Base-by-base conservation (phyloP, 2,329 filamentous ascomycete genomes). In the Metarhizium robertsii region DNA sequence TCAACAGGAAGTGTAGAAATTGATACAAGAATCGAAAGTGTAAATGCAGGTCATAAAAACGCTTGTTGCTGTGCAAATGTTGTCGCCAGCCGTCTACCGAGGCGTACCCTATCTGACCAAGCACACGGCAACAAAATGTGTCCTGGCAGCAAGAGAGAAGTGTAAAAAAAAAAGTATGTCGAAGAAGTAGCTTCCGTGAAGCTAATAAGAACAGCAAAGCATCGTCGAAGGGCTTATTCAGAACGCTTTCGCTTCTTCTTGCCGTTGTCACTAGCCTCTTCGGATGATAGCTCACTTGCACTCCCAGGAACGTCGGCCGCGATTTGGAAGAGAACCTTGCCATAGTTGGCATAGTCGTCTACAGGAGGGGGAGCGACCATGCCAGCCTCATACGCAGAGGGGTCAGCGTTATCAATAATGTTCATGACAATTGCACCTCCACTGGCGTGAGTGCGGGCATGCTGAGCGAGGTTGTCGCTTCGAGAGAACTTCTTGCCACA, bases 401-500 rank as follows among this genome's bases (percentile, higher is more conserved):
- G 69, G 4, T 90, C 86, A 47, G 80, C 80, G 55, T 87, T 81
- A 61, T 92, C 89, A 52, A 95, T 79, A 52, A 96, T 81, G 66
- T 90, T 89, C 87, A 97, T 92, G 66, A 95, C 86, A 61, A 96
- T 88, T 58, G 91, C 89, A 59, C 91, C 90, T 57, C 86, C 87
- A 34, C 47, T 55, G 55, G 91, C 91, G 67, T 99, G 94, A 4
- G 94, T 99, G 60, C 94, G 85, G 61, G 94, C 87, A 70, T 99
- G 94, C 75, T 99, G 94, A 29, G 91, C 89, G 16, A 99, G 83
- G 78, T 99, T 99, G 75, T 99, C 94, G 64, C 90, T 95, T 65
- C 94, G 87, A 20, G 92, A 97, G 77, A 97, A 99, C 79, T 95
- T 96, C 87, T 99, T 99, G 65, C 94, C 92, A 67, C 94, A 99